Conservation (phyloP, 352 stramenopile species). For the Phytophthora litchii region DNA sequence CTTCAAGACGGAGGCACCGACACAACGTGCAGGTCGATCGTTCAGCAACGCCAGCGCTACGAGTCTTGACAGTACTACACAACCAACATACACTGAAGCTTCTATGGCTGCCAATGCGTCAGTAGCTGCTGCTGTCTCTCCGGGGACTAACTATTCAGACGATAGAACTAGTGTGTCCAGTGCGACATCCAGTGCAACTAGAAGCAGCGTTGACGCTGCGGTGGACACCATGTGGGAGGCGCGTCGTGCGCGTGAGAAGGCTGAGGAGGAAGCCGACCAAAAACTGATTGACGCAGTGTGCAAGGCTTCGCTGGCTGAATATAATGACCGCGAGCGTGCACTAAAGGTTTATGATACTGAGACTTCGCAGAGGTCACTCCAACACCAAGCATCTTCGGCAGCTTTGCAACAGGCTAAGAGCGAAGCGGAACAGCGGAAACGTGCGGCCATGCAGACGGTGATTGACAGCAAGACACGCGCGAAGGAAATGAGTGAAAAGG, state of each 20-base stretch:
- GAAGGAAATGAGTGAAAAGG: constrained; percentile 66
- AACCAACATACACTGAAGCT: constrained; percentile 17
- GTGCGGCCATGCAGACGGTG: constrained; percentile 71
- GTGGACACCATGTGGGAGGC: constrained; percentile 73
- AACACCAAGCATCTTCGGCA: constrained; percentile 39
- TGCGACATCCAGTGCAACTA: constrained; percentile 26
- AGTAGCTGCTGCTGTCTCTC: constrained; percentile 11
- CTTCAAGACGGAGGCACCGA: constrained; percentile 21
- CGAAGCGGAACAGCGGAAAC: constrained; percentile 66
- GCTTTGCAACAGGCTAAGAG: constrained; percentile 48
- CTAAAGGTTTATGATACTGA: constrained; percentile 59
- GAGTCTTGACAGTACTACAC: constrained; percentile 23
- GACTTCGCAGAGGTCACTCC: constrained; percentile 33
- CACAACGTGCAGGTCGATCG: constrained; percentile 9
- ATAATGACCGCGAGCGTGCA: constrained; percentile 68
- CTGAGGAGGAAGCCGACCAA: constrained; percentile 64
- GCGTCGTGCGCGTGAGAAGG: constrained; percentile 51
- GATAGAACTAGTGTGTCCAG: constrained; percentile 22
- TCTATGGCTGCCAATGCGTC: constrained; percentile 32
- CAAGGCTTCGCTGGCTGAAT: constrained; percentile 78
- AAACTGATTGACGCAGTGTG: constrained; percentile 83
- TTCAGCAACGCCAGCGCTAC: constrained; percentile 17
- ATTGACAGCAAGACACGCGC: constrained; percentile 74
- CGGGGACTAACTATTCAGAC: constrained; percentile 1
- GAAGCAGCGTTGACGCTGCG: constrained; percentile 39